phyloP scores from a whole-genome alignment of 1,284 basidiomycete species.

The Fomitopsis betulina region DNA sequence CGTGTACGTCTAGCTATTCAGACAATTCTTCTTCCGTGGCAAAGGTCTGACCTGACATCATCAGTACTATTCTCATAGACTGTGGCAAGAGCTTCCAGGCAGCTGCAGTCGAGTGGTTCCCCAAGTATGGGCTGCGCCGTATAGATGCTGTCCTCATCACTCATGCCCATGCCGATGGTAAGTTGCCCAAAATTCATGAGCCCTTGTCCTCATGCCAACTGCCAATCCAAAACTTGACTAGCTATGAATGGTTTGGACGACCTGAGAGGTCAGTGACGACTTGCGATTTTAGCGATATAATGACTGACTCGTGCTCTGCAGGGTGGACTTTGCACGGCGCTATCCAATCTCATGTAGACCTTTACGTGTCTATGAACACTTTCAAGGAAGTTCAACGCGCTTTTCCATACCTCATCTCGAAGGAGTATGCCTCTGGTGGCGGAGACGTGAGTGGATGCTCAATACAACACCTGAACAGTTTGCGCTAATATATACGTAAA shows the following conservation, averaged over 20 bases:
- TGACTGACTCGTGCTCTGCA: constrained; percentile 23
- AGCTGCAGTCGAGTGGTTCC: constrained; percentile 77
- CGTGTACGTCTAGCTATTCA: constrained; percentile 39
- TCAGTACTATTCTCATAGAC: constrained; percentile 72
- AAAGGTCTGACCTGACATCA: neutral
- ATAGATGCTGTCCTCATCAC: constrained; percentile 80
- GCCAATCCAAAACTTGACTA: constrained; percentile 23
- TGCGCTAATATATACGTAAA: constrained; percentile 1
- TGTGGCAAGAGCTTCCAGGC: constrained; percentile 79
- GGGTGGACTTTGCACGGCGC: constrained; percentile 69
- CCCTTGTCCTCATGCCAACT: neutral
- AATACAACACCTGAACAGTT: neutral
- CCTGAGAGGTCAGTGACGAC: constrained; percentile 51
- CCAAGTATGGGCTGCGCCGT: constrained; percentile 62
- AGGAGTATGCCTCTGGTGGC: constrained; percentile 73
- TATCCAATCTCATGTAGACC: constrained; percentile 69
- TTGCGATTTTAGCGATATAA: neutral
- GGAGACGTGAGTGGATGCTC: constrained; percentile 53
- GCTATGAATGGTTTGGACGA: constrained; percentile 85
- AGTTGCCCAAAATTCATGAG: constrained; percentile 14
- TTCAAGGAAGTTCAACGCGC: constrained; percentile 59
- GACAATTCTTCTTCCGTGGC: neutral
- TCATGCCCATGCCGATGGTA: constrained; percentile 77
- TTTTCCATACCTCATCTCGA: constrained; percentile 76
- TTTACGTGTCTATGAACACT: constrained; percentile 66